These are phyloP conservation scores for Centaurea solstitialis DNA, from an alignment of 129 eudicot species.

Conservation along the genomic window DNA sequence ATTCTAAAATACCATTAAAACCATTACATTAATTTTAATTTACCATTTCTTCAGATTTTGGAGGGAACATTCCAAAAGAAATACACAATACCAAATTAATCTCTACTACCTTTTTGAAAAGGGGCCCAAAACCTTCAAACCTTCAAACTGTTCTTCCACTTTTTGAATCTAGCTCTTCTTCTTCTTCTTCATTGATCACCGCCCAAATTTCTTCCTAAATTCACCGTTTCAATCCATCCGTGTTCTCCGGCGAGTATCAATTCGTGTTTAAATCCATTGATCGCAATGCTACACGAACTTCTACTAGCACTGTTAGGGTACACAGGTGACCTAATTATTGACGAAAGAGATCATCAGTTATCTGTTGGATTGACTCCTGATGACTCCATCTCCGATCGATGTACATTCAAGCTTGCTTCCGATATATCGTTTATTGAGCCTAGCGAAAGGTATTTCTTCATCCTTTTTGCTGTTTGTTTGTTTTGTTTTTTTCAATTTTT, in stretches of 20 bases:
- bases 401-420: slow-evolving; percentile 86
- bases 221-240: neutral
- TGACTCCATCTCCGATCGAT: slow-evolving; percentile 48
- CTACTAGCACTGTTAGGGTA: slow-evolving; percentile 80
- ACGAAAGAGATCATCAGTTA: slow-evolving; percentile 62
- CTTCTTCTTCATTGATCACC: neutral
- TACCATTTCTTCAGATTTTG: neutral
- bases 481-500: neutral
- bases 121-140: neutral
- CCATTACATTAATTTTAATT: neutral
- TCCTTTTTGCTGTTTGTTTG: neutral
- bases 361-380: slow-evolving; percentile 49
- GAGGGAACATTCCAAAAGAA: neutral
- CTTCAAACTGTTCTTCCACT: neutral
- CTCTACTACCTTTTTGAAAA: neutral
- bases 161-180: neutral
- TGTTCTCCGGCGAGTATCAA: neutral
- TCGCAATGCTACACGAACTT: slow-evolving; percentile 83
- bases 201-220: neutral
- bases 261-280: slow-evolving; percentile 2
- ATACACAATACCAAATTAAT: neutral
- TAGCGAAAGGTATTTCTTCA: slow-evolving; percentile 58
- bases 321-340: slow-evolving; percentile 96
- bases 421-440: slow-evolving; percentile 73
- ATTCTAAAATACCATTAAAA: neutral